Conservation (phyloP, 257 asterid species). For the Perilla frutescens region DNA sequence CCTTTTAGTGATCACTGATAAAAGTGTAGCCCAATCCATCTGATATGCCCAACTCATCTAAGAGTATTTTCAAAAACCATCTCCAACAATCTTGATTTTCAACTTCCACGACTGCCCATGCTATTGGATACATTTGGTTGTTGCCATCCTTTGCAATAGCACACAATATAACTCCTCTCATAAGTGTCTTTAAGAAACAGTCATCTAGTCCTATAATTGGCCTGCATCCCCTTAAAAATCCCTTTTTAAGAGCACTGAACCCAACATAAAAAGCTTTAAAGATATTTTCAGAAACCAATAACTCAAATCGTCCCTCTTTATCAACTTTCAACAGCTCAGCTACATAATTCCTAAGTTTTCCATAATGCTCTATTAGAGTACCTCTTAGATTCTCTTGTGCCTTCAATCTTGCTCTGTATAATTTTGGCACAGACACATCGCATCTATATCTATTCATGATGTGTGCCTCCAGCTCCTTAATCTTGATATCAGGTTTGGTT, state of each 20-base stretch:
- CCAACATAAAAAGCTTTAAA: background rate
- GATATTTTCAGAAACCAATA: background rate
- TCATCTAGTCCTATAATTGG: background rate
- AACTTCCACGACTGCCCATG: too few relatives aligned
- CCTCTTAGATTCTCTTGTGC: background rate
- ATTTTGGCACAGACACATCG: too few relatives aligned
- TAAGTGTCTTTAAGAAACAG: background rate
- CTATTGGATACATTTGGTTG: too few relatives aligned
- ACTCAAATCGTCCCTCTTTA: background rate
- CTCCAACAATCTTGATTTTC: too few relatives aligned
- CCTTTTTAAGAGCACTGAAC: background rate
- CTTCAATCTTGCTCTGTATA: background rate
- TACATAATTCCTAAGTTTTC: background rate
- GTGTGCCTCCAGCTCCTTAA: too few relatives aligned
- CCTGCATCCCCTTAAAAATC: background rate
- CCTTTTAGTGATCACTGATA: conserved; percentile 1
- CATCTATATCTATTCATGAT: too few relatives aligned
- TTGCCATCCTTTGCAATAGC: too few relatives aligned
- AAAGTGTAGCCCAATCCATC: background rate
- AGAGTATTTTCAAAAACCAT: background rate
- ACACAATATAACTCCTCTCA: too few relatives aligned
- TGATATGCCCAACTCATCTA: background rate
- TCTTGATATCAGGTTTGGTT: too few relatives aligned
- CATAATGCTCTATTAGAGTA: background rate
- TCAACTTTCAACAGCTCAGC: background rate